phyloP scores from a whole-genome alignment of 2,329 filamentous ascomycete genomes.

The Stylonectria norvegica region DNA sequence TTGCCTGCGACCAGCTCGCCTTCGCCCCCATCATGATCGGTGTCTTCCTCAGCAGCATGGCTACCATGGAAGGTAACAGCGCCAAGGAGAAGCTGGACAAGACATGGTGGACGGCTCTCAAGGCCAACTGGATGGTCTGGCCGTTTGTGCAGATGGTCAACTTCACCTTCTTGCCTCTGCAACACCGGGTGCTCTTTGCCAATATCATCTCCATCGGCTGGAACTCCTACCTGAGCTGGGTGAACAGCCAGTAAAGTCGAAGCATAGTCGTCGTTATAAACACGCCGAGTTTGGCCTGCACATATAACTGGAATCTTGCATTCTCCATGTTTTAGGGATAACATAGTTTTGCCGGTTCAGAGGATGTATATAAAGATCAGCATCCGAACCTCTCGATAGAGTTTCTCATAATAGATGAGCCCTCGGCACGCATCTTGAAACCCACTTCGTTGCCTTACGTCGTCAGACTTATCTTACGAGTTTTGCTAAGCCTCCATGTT shows the following conservation, averaged over 20 bases:
- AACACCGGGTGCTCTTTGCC: constrained; percentile 80
- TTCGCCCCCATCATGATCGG: constrained; percentile 84
- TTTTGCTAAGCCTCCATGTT: too few species aligned
- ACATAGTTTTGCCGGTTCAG: constrained; percentile 5
- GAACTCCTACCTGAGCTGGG: constrained; percentile 62
- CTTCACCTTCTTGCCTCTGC: constrained; percentile 80
- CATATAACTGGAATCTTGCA: too few species aligned
- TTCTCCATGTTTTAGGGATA: constrained; percentile 5
- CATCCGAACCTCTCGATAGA: too few species aligned
- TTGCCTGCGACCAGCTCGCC: constrained; percentile 73
- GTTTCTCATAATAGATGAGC: too few species aligned
- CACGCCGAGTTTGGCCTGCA: constrained; percentile 9
- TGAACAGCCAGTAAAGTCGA: constrained; percentile 46
- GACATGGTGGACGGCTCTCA: constrained; percentile 68
- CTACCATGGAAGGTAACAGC: constrained; percentile 66
- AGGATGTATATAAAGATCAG: constrained; percentile 9
- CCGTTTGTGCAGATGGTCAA: constrained; percentile 80
- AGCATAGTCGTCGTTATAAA: constrained; percentile 19
- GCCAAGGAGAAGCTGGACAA: constrained; percentile 64
- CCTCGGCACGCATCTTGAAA: too few species aligned
- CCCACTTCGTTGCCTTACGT: constrained; percentile 6
- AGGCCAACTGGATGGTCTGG: constrained; percentile 87
- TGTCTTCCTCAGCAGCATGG: constrained; percentile 81
- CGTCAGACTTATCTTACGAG: constrained; percentile 14
- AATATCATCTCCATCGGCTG: constrained; percentile 72